Percentiles rank a stretch among this genome's conserved stretches.
These are phyloP conservation scores for Colletotrichum sp. DNA, from an alignment of 2,329 filamentous ascomycete genomes.

Conservation along the genomic window DNA sequence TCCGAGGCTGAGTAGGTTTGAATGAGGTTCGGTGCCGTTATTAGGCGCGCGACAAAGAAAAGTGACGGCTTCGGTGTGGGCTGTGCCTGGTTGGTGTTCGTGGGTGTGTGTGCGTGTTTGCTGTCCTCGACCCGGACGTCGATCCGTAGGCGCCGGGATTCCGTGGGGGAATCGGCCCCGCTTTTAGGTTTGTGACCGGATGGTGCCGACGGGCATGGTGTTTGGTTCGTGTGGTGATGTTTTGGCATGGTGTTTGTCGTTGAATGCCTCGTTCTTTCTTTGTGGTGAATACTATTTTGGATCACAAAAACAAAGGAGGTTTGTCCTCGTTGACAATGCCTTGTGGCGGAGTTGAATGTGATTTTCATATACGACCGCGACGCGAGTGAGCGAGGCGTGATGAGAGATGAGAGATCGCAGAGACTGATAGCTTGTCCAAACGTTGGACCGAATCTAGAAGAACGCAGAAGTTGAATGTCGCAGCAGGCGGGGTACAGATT, in stretches of 20 bases:
- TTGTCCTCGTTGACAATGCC: neutral
- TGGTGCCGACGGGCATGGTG: neutral
- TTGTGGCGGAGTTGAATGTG: neutral
- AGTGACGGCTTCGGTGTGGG: neutral
- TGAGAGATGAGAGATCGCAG: neutral
- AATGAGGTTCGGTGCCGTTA: neutral
- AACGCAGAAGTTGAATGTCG: neutral
- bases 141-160: neutral
- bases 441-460: neutral
- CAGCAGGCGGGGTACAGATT: neutral
- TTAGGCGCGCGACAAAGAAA: neutral
- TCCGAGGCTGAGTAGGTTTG: neutral
- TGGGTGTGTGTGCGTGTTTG: neutral
- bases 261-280: neutral
- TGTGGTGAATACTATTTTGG: neutral
- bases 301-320: neutral
- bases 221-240: neutral
- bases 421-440: neutral
- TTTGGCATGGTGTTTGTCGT: neutral
- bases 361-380: neutral
- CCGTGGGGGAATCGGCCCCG: neutral
- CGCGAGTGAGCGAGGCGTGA: neutral
- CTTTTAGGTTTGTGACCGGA: neutral
- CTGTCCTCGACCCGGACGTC: neutral
- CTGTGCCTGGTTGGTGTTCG: neutral